Base-by-base conservation (phyloP, 2,329 filamentous ascomycete species). In the Plectosphaerella sp. region DNA sequence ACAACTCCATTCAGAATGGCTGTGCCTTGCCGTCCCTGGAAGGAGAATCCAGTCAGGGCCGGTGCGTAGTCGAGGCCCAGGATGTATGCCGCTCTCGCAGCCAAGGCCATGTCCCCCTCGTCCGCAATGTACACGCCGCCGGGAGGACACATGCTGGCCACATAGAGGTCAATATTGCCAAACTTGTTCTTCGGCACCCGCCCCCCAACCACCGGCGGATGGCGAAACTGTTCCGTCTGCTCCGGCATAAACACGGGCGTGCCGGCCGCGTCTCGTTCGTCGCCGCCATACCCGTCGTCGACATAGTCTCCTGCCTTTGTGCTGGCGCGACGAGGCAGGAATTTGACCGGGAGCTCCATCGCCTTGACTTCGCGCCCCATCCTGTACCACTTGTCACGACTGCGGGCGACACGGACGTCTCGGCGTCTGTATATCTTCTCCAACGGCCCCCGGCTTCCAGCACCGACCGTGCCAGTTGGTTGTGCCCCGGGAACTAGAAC, bases 81-180 rank as follows among this genome's bases (percentile, higher is more conserved):
- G 2, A 92, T 71, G 52, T 80, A 83, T 1, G 91, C 91, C 2
- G 93, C 93, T 48, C 81, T 80, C 2, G 81, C 75, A 1, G 89
- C 87, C 48, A 86, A 62, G 46, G 22, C 20, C 48, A 18, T 15
- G 39, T 43, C 37, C 53, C 77, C 71, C 6, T 68, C 61, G 25
- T 58, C 54, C 2, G 43, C 15, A 12, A 97, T 73, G 66, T 97
- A 91, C 2, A 84, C 79, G 2, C 89, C 92, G 0, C 94, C 93
- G 41, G 72, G 70, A 0, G 94, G 94, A 1, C 97, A 78, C 94
- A 99, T 97, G 56, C 84, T 90, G 0, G 90, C 86, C 11, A 96
- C 91, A 65, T 93, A 97, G 39, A 96, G 81, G 62, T 97, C 94
- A 54, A 97, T 86, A 63, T 99, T 99, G 11, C 91, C 91, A 67